Base-by-base conservation (phyloP, 306 rosid genomes). In the Prinsepia uniflora region DNA sequence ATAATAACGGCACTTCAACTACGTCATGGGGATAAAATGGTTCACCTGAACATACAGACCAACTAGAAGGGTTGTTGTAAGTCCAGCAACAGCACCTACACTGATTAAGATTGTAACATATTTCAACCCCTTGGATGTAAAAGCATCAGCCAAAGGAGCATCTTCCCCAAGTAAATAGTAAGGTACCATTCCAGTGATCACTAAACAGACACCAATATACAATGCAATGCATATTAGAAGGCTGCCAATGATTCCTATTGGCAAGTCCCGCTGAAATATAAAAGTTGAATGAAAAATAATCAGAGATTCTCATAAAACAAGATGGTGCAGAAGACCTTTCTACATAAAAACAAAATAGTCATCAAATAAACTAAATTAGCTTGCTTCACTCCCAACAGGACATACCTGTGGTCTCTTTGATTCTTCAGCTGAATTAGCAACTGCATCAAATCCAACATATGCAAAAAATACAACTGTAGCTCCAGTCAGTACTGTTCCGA, bases 391-490 rank as follows among this genome's bases (percentile, higher is more conserved):
- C 17, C 70, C 57, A 69, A 74, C 34, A 56, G 61, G 52, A 73
- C 49, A 58, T 73, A 91, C 97, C 97, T 92, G 96, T 1, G 97
- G 99, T 72, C 82, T 86, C 83, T 86, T 95, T 73, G 99, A 83
- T 84, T 95, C 99, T 85, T 95, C 99, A 7, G 99, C 99, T 76
- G 99, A 95, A 86, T 95, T 95, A 43, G 99, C 99, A 86, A 95
- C 97, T 19, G 99, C 99, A 79, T 95, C 99, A 81, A 95, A 95
- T 57, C 99, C 99, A 80, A 95, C 96, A 75, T 94, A 94, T 43
- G 99, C 96, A 81, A 94, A 94, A 78, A 94, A 94, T 45, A 94
- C 99, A 60, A 91, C 92, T 6, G 99, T 95, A 44, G 99, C 99
- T 78, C 99, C 99, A 0, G 96, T 91, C 74, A 91, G 85, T 72